Evolutionary conservation across 768 basidiomycete genomes (phyloP), one percentile per base, ranked within the genome.

Genomic region (Agaricus subrufescens): DNA sequence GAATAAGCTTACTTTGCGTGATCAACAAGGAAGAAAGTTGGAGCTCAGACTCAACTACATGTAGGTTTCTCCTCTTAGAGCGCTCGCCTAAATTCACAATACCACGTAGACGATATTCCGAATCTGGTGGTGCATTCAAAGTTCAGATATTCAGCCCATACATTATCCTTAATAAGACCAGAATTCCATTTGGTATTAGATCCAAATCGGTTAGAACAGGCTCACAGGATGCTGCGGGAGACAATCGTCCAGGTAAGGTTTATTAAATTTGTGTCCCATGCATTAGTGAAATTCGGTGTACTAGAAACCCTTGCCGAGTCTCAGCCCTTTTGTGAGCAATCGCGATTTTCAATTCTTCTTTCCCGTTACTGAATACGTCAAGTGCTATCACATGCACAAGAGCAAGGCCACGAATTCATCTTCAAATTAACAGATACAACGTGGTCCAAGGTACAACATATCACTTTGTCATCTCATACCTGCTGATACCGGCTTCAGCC

Each of bases 51-150:
- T 98, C n/a, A 91, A 94, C 65, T 98, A 98, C 67, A 76, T 91
- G 96, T 96, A 68, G 57, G 91, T 73, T 27, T 31, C 9, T 54
- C 25, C 12, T 19, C 2, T 8, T 11, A 34, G 37, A 40, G 3
- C 15, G 8, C 12, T 11, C 9, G n/a, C 9, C 14, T 37, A 25
- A 26, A 51, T 52, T 49, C 30, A 34, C 19, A 23, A 40, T 19
- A 39, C 10, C 40, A n/a, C 50, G 5, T 49, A 86, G 89, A 23
- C 86, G 85, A 51, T 89, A 90, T 70, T 84, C 91, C 6, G 84
- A 97, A 50, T 89, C 95, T 5, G 97, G 95, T 1, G 94, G 95
- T 25, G 94, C 95, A 1, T 95, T 97, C 79, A 94, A 89, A 69
- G 91, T 97, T 0, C 96, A 98, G 68, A 84, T 99, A 45, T 98